Evolutionary conservation across 2,329 filamentous ascomycete genomes (phyloP), one percentile per base, ranked within the genome.

Genomic region (Seiridium unicorne): DNA sequence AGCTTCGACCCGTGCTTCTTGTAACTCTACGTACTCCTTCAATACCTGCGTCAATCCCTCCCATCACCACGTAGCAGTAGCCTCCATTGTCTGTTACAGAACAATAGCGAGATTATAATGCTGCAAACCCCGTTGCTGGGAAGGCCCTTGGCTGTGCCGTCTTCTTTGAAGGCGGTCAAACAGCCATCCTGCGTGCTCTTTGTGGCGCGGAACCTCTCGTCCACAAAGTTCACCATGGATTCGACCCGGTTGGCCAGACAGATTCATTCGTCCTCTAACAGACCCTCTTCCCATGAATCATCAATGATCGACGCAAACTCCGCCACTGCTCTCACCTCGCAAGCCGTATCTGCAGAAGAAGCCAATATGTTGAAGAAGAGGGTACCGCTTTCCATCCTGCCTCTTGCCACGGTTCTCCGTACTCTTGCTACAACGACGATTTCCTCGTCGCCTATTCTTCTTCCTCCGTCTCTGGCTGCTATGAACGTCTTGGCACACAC

Each of bases 401-500:
- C 90, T 0, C 76, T 91, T 3, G 80, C 79, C 60, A 86, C 85
- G 60, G 79, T 93, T 44, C 73, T 93, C 18, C 87, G 90, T 61
- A 91, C 89, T 7, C 83, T 91, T 59, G 79, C 85, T 64, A 90
- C 89, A 58, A 89, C 85, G 5, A 82, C 83, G 42, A 82, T 93
- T 62, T 92, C 90, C 0, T 90, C 88, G 1, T 91, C 89, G 1
- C 86, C 79, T 2, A 26, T 89, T 4, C 84, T 96, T 4, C 84
- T 96, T 2, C 77, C 79, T 1, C 88, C 90, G 0, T 93, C 89
- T 6, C 80, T 95, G 51, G 81, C 81, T 57, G 73, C 90, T 61
- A 89, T 96, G 76, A 84, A 81, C 5, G 72, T 83, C 31, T 83
- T 96, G 66, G 89, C 93, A 9, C 82, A 92, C 72, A 88, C 90